Evolutionary conservation across 441 rosid genomes (phyloP).

Genomic region (Adansonia rubrostipa): DNA sequence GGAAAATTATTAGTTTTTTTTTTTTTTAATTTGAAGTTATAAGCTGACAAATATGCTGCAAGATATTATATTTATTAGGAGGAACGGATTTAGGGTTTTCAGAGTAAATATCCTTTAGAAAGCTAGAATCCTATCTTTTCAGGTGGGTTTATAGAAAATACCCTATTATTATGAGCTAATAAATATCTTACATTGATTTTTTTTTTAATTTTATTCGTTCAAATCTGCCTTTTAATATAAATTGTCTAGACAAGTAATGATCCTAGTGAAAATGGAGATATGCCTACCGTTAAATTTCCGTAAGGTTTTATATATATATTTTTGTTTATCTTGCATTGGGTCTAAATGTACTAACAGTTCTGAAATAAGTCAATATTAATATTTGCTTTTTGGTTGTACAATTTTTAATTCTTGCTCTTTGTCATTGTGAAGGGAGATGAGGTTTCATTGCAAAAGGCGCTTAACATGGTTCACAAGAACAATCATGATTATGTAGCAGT

Average conservation of each 20-base stretch:
- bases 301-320: not conserved
- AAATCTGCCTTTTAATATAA: not conserved
- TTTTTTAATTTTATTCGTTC: not conserved
- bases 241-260: not conserved
- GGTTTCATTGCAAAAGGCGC: slow-evolving; percentile 62
- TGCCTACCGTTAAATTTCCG: not conserved
- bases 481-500: slow-evolving; percentile 67
- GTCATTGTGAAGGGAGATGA: slow-evolving; percentile 74
- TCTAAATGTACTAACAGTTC: not conserved
- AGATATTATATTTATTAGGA: not conserved
- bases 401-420: slow-evolving; percentile 22
- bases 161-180: not conserved
- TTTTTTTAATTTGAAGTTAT: not conserved
- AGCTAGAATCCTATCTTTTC: not conserved
- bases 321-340: not conserved
- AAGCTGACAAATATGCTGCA: not conserved
- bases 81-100: not conserved
- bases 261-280: not conserved
- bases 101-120: not conserved
- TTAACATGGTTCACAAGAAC: slow-evolving; percentile 65
- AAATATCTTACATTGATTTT: not conserved
- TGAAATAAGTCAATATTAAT: slow-evolving; percentile 3
- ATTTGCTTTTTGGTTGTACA: not conserved
- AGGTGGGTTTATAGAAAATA: not conserved
- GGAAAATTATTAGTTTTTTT: not conserved